Evolutionary conservation across 2,329 filamentous ascomycete species (phyloP).

Genomic region (Fusarium foetens): DNA sequence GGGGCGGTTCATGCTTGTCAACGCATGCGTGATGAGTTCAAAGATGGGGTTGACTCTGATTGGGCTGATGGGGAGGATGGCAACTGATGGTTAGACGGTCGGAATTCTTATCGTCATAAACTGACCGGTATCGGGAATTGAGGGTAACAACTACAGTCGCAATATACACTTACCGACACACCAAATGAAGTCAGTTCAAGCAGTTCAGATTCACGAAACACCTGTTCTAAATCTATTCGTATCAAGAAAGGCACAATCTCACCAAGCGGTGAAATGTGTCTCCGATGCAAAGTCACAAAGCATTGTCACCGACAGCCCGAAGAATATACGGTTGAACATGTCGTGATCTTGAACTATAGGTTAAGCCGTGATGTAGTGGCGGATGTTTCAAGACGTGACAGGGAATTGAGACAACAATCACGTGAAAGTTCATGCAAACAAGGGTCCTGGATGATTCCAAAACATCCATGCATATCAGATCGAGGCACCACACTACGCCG

Average conservation of each 20-base stretch:
- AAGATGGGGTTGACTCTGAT: not conserved
- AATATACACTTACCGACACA: too few species aligned
- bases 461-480: conserved; percentile 2
- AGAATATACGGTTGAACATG: not conserved
- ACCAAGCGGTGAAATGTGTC: too few species aligned
- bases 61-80: not conserved
- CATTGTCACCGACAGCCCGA: not conserved
- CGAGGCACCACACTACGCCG: not conserved
- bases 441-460: conserved; percentile 2
- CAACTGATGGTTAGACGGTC: not conserved
- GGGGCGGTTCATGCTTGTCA: too few species aligned
- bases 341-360: not conserved
- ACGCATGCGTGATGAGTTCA: not conserved
- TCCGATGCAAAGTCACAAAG: too few species aligned
- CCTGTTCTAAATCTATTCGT: not conserved
- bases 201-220: too few species aligned
- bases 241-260: too few species aligned
- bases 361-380: not conserved
- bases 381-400: not conserved
- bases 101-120: not conserved
- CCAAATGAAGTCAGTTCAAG: too few species aligned
- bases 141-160: not conserved
- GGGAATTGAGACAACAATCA: not conserved
- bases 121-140: not conserved
- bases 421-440: not conserved